Evolutionary conservation across 352 stramenopile genomes (phyloP), one percentile per base, ranked within the genome.

Genomic region (Plasmopara viticola): DNA sequence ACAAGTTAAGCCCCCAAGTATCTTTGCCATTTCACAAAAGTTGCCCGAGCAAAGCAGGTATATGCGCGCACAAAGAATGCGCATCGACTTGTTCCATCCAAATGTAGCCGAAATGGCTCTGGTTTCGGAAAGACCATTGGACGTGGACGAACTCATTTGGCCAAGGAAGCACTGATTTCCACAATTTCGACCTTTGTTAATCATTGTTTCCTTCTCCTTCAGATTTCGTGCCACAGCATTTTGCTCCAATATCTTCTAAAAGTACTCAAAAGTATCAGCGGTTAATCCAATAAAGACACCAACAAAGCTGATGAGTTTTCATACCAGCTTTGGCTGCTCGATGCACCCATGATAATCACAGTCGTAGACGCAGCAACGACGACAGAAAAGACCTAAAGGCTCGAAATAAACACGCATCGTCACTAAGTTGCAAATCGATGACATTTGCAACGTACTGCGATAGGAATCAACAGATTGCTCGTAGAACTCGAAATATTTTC

Each of bases 341-440:
- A 65, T 20, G 25, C 72, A 86, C 39, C 76, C 78, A 48, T 93
- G 83, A 49, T 91, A 90, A 51, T 93, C 76, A 44, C 83, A 93
- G 58, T 93, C 83, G 47, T 93, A 93, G 10, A 85, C 70, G 56
- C 84, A 90, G 57, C 83, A 93, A n/a, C 74, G 63, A 25, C 80
- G 69, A 54, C 83, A 93, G 33, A 91, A 89, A 29, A 93, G 64
- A 43, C 72, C 77, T 89, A 45, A 28, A 53, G 9, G 53, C 17
- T 33, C 8, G 44, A 30, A 15, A 34, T 46, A 4, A 53, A 33
- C 25, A 46, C 18, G 30, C 18, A 46, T 9, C 5, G 28, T 7
- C 13, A 39, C 6, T 18, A 49, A 28, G 29, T 18, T 9, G 14
- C 29, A 10, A 15, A 29, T 29, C 9, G 6, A 49, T 49, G 2